These are phyloP conservation scores for Tilletia indica DNA, from an alignment of 1,284 basidiomycete genomes.

Conservation along the genomic window DNA sequence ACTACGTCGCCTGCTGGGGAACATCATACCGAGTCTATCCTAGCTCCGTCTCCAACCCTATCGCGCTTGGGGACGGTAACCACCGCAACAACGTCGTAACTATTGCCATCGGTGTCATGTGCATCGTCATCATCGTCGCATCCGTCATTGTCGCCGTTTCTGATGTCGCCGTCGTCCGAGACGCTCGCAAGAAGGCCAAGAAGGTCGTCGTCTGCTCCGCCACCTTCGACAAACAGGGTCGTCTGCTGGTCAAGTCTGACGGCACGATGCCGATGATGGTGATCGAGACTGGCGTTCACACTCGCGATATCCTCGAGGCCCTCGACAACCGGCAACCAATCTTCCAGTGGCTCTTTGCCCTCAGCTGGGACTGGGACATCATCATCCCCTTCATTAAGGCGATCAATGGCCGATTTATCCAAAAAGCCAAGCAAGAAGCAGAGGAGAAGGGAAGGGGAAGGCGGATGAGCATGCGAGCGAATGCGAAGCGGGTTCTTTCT, in stretches of 20 bases:
- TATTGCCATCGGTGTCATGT: slow-evolving; percentile 58
- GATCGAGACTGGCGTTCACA: slow-evolving; percentile 59
- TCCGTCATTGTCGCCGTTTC: slow-evolving; percentile 57
- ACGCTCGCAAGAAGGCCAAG: slow-evolving; percentile 57
- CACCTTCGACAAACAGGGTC: slow-evolving; percentile 60
- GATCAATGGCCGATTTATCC: slow-evolving; percentile 53
- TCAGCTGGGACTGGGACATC: slow-evolving; percentile 61
- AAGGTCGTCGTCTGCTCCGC: slow-evolving; percentile 61
- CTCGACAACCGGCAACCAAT: slow-evolving; percentile 59
- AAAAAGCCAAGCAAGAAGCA: slow-evolving; percentile 32
- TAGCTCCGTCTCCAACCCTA: slow-evolving; percentile 28
- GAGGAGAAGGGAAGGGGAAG: slow-evolving; percentile 40
- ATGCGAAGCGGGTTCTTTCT: slow-evolving; percentile 12
- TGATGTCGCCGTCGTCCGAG: slow-evolving; percentile 56
- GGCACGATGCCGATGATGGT: slow-evolving; percentile 61
- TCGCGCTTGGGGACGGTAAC: slow-evolving; percentile 34
- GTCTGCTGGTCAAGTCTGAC: slow-evolving; percentile 60
- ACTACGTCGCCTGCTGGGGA: slow-evolving; percentile 60
- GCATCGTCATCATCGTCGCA: slow-evolving; percentile 58
- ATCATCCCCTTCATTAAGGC: slow-evolving; percentile 59
- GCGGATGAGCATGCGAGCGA: background rate
- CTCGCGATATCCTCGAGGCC: slow-evolving; percentile 57
- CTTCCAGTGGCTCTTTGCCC: slow-evolving; percentile 62
- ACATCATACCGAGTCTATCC: slow-evolving; percentile 57
- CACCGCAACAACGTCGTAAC: slow-evolving; percentile 55